Evolutionary conservation across 2,329 filamentous ascomycete species (phyloP), one percentile per base, ranked within the genome.

Genomic region (Phialophora chinensis): DNA sequence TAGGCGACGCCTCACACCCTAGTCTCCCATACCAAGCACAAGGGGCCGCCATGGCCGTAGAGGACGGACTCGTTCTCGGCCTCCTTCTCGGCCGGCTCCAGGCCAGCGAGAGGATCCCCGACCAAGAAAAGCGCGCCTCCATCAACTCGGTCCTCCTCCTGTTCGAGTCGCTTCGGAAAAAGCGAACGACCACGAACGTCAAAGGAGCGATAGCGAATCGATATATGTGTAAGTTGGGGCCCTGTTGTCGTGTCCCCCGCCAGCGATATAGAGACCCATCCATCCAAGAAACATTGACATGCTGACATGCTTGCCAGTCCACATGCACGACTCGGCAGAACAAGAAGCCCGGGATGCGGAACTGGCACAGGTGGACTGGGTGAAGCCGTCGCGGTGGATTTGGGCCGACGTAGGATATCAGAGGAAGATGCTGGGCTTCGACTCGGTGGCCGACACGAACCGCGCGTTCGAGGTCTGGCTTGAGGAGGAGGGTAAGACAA

Each of bases 31-130:
- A 66, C n/a, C 78, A 80, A 74, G 67, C 67, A n/a, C 79, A 81
- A 67, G 79, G 79, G 4, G 79, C 78, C 10, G 79, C 78, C 23
- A 81, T 77, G 17, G 75, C 75, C 3, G 80, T 80, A 74, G 79
- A 82, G 70, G 79, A 82, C 70, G 80, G 78, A 5, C 74, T 75
- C 3, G 79, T 80, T 61, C 74, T 81, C 0, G 79, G 74, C 7
- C 31, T 55, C 11, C 49, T 66, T 5, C 65, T 66, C 3, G 60
- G 60, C n/a, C 25, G 49, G 2, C 54, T 66, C 2, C 54, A 60
- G 38, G 29, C 59, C 44, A 60, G 29, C 6, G 27, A 33, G 1
- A 47, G 25, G 27, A 33, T 63, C 14, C 54, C 31, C 3, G 59
- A 50, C 4, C 12, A 59, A 17, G 54, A 50, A 1, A 62, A 55